Conservation (phyloP, 192 early-diverging fungal genomes). For the Backusella liffmaniae region DNA sequence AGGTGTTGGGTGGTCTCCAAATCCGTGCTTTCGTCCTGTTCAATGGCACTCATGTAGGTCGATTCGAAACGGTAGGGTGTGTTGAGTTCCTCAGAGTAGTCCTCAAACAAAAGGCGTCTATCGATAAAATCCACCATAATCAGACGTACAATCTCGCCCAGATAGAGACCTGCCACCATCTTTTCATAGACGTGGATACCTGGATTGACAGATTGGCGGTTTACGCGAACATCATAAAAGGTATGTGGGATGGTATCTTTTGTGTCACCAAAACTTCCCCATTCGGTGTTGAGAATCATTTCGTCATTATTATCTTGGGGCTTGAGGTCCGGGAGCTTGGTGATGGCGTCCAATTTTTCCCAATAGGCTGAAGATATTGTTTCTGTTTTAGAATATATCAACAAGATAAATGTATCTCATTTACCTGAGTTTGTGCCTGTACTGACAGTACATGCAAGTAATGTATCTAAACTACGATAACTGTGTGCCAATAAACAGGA, state of each 20-base stretch:
- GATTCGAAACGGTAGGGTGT: conserved; percentile 75
- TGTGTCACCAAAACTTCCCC: conserved; percentile 88
- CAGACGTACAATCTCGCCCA: conserved; percentile 84
- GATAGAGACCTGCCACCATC: conserved; percentile 90
- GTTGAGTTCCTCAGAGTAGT: conserved; percentile 58
- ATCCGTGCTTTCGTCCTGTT: conserved; percentile 63
- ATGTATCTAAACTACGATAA: conserved; percentile 77
- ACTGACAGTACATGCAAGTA: conserved; percentile 85
- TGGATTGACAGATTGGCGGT: conserved; percentile 78
- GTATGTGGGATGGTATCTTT: conserved; percentile 76
- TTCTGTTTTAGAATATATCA: no score
- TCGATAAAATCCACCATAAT: conserved; percentile 79
- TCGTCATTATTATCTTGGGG: conserved; percentile 40
- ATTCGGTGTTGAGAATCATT: conserved; percentile 96
- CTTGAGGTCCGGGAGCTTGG: conserved; percentile 55
- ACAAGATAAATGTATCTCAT: no score
- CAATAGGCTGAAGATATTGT: conserved; percentile 63
- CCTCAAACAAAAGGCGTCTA: conserved; percentile 71
- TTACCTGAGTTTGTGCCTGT: conserved; percentile 86
- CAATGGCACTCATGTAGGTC: conserved; percentile 67
- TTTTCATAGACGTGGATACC: conserved; percentile 87
- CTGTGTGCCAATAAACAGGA: conserved; percentile 85
- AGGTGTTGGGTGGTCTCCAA: conserved; percentile 66
- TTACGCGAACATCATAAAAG: conserved; percentile 76
- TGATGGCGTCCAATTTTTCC: conserved; percentile 72